Conservation (phyloP, 306 rosid species). For the Vigna nakashimae region DNA sequence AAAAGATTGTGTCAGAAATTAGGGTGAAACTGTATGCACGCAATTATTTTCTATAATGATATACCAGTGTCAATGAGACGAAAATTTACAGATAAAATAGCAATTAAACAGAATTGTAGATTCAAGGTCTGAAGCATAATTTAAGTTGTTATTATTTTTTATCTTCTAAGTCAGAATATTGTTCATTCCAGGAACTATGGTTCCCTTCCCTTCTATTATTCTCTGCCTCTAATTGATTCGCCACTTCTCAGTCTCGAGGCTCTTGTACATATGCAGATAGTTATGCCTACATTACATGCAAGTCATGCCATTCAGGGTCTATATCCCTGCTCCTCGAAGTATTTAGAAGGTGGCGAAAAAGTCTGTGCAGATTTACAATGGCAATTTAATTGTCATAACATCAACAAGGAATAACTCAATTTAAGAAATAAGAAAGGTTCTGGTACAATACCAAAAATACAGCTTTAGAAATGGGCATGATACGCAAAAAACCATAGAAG, state of each 20-base stretch:
- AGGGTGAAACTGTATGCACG: too few relatives aligned
- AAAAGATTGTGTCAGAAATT: too few relatives aligned
- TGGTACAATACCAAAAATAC: not conserved
- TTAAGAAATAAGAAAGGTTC: too few relatives aligned
- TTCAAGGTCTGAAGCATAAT: too few relatives aligned
- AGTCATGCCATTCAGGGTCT: not conserved
- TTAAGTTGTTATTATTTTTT: too few relatives aligned
- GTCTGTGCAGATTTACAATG: not conserved
- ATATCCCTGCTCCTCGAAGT: not conserved
- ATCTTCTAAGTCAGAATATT: too few relatives aligned
- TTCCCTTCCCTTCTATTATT: not conserved
- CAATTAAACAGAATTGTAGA: too few relatives aligned
- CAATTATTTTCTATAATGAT: too few relatives aligned
- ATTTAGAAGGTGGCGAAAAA: not conserved
- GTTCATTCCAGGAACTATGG: not conserved
- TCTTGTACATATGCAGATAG: not conserved
- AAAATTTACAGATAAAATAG: too few relatives aligned
- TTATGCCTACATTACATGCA: slow-evolving; percentile 9
- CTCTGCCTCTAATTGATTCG: not conserved
- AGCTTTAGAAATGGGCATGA: slow-evolving; percentile 4
- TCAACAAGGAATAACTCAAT: too few relatives aligned
- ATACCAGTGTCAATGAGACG: too few relatives aligned
- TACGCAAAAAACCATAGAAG: not conserved
- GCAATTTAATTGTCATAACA: not conserved
- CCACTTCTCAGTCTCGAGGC: not conserved